Evolutionary conservation across 1,139 yeast species (phyloP), one percentile per base, ranked within the genome.

Genomic region (Taphrina communis): DNA sequence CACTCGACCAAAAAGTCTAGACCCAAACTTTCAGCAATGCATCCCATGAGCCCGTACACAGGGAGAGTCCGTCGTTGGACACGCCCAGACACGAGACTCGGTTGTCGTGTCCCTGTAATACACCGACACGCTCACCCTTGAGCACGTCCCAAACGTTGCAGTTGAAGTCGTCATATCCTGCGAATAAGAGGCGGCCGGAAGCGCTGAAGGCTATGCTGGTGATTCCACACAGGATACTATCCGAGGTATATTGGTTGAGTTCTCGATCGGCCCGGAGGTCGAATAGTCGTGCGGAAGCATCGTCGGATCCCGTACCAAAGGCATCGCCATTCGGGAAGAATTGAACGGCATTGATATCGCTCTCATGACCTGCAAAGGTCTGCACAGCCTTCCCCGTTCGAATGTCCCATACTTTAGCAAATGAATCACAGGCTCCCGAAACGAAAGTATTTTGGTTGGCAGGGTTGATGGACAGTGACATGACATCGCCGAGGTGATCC

Each of bases 401-500:
- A 1, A 81, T 75, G 75, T 90, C 96, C 95, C 96, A 90, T 4
- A 89, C 75, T 74, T 87, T 85, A 17, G 86, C 86, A 71, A 84
- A 82, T 0, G 93, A 89, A 77, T 90, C 96, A 35, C 91, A 85
- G 0, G 92, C 85, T n/a, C 93, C 90, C 52, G 91, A 84, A 1
- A 87, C 82, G 77, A 90, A 89, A 14, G 82, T 73, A 62, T 71
- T 76, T 73, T 76, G 73, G 66, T 75, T 75, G 9, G 74, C 69
- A 73, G 80, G 65, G 36, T 72, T 72, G 25, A 79, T 78, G 38
- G 81, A 80, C 70, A 91, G 74, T 48, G 87, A 81, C 69, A 90
- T 80, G 21, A 93, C 90, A 76, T 90, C 97, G 6, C 96, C 96
- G 38, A 88, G 78, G 78, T 92, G 97, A 71, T 89, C 96, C 11